phyloP scores from a whole-genome alignment of 2,329 filamentous ascomycete species.

The Sarocladium strictum region DNA sequence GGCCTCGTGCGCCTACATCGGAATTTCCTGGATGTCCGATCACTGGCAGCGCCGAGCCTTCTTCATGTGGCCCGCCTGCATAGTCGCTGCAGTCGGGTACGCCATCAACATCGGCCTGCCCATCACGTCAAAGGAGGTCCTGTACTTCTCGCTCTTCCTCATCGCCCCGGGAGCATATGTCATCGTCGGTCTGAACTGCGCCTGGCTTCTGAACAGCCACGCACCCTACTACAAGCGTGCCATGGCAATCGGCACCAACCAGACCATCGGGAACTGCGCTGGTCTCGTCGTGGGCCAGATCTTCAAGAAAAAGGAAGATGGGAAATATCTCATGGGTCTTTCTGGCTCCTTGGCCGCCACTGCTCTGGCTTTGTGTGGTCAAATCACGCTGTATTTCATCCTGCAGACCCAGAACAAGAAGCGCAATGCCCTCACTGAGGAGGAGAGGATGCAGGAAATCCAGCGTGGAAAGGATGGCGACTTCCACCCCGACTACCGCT shows the following conservation, averaged over 20 bases:
- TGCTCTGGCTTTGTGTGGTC: slow-evolving; percentile 16
- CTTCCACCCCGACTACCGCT: slow-evolving; percentile 18
- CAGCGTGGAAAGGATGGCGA: slow-evolving; percentile 16
- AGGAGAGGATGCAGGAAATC: slow-evolving; percentile 17
- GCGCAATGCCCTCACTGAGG: slow-evolving; percentile 15
- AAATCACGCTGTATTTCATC: slow-evolving; percentile 15
- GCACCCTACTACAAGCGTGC: slow-evolving; percentile 41
- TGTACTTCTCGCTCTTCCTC: slow-evolving; percentile 16
- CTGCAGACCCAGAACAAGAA: slow-evolving; percentile 16
- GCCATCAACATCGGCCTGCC: slow-evolving; percentile 18
- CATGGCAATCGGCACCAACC: slow-evolving; percentile 37
- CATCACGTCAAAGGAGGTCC: slow-evolving; percentile 6
- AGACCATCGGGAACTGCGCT: slow-evolving; percentile 40
- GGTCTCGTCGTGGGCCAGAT: slow-evolving; percentile 33
- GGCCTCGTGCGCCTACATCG: slow-evolving; percentile 49
- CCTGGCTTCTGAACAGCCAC: slow-evolving; percentile 41
- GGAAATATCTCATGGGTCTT: slow-evolving; percentile 18
- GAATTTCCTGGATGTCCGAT: slow-evolving; percentile 18
- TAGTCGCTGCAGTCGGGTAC: slow-evolving; percentile 20
- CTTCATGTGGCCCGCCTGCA: slow-evolving; percentile 15
- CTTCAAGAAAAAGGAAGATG: slow-evolving; percentile 15
- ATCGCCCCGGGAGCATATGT: slow-evolving; percentile 22
- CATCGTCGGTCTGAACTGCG: slow-evolving; percentile 33
- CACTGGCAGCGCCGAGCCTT: slow-evolving; percentile 15
- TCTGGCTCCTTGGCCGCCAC: slow-evolving; percentile 18